These are phyloP conservation scores for Aspergillus alliaceus DNA, from an alignment of 2,329 filamentous ascomycete species.

Conservation along the genomic window DNA sequence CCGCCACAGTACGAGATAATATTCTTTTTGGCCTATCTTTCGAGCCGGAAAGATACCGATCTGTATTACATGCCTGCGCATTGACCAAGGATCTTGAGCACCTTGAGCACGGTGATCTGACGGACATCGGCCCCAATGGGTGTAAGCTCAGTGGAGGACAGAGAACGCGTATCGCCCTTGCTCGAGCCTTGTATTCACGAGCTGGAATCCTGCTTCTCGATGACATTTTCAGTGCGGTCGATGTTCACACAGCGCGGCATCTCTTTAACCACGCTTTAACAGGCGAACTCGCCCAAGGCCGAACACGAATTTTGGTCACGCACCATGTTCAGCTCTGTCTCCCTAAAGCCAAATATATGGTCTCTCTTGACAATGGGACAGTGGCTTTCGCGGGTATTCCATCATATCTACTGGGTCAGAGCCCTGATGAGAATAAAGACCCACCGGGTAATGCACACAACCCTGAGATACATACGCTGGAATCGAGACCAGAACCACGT, in stretches of 20 bases:
- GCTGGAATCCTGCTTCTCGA: slow-evolving; percentile 73
- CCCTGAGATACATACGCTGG: background rate
- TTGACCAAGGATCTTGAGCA: slow-evolving; percentile 71
- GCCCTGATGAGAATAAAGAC: background rate
- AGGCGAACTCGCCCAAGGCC: slow-evolving; percentile 64
- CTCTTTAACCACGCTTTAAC: slow-evolving; percentile 73
- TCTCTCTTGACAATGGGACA: background rate
- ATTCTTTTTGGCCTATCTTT: slow-evolving; percentile 71
- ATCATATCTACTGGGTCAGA: background rate
- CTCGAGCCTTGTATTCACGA: slow-evolving; percentile 73
- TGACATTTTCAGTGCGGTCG: slow-evolving; percentile 77
- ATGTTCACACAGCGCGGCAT: slow-evolving; percentile 74
- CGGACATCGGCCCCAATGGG: slow-evolving; percentile 76
- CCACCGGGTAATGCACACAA: background rate
- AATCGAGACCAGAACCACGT: background rate
- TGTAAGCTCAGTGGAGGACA: slow-evolving; percentile 83
- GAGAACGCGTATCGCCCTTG: slow-evolving; percentile 75
- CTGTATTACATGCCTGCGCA: slow-evolving; percentile 69
- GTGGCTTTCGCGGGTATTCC: background rate
- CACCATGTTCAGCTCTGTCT: slow-evolving; percentile 73
- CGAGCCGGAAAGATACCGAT: slow-evolving; percentile 63
- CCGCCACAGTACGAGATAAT: slow-evolving; percentile 72
- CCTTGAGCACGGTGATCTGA: slow-evolving; percentile 69
- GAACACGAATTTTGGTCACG: slow-evolving; percentile 75
- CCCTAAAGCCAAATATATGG: slow-evolving; percentile 62